A percentile compares a stretch with the other conserved stretches of the same genome.
These are phyloP conservation scores for Solanum pennellii DNA, from an alignment of 257 asterid genomes.

Conservation along the genomic window DNA sequence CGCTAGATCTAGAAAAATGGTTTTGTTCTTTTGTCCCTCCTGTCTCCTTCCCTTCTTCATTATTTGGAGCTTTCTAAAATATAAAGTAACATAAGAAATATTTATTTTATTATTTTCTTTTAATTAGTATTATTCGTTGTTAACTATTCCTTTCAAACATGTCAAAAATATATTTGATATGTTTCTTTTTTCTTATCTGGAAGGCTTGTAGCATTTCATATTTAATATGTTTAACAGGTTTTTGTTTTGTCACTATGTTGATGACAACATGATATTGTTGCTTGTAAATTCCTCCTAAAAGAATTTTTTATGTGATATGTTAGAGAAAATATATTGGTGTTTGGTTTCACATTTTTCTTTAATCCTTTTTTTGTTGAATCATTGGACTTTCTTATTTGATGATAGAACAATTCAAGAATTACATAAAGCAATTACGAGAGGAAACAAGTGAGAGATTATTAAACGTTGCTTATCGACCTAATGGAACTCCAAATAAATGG, in stretches of 20 bases:
- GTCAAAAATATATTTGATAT: background rate
- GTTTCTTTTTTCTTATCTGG: background rate
- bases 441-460: background rate
- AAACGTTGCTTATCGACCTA: background rate
- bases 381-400: background rate
- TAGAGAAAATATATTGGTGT: background rate
- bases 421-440: background rate
- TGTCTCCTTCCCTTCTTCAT: background rate
- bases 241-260: background rate
- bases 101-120: too few relatives aligned
- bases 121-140: background rate
- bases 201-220: background rate
- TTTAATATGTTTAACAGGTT: too few relatives aligned
- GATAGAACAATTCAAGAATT: background rate
- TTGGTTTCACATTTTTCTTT: background rate
- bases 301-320: background rate
- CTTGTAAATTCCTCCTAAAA: background rate
- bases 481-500: background rate
- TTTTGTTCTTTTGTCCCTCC: background rate
- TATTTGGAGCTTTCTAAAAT: background rate
- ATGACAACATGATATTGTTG: background rate
- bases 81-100: too few relatives aligned
- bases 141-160: too few relatives aligned
- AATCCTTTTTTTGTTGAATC: background rate
- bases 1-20: background rate